Evolutionary conservation across 2,329 filamentous ascomycete species (phyloP).

Genomic region (Aspergillus alliaceus): DNA sequence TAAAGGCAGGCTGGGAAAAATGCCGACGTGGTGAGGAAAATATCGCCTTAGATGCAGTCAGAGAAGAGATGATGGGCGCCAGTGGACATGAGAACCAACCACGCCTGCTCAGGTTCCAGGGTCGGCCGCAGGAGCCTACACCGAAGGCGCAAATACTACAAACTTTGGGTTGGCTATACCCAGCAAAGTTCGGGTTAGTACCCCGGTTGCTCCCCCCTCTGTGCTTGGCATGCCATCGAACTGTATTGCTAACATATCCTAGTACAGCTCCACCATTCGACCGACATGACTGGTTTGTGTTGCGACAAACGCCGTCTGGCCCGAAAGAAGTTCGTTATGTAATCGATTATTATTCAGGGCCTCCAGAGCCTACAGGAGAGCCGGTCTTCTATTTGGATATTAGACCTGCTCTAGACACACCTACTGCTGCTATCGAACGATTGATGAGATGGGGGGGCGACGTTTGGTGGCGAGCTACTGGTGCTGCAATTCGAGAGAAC

Average conservation of each 20-base stretch:
- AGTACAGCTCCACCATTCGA: conserved; percentile 88
- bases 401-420: conserved; percentile 80
- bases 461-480: conserved; percentile 87
- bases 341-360: conserved; percentile 92
- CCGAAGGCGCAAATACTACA: conserved; percentile 87
- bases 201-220: background rate
- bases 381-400: conserved; percentile 97
- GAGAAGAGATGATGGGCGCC: conserved; percentile 44
- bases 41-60: conserved; percentile 55
- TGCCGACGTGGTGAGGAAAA: conserved; percentile 74
- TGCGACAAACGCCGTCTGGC: conserved; percentile 66
- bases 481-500: conserved; percentile 57
- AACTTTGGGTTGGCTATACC: conserved; percentile 75
- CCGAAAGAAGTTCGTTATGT: conserved; percentile 84
- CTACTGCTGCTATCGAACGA: conserved; percentile 76
- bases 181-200: conserved; percentile 71
- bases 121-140: conserved; percentile 82
- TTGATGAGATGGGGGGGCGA: conserved; percentile 87
- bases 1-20: conserved; percentile 70
- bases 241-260: conserved; percentile 1
- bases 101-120: conserved; percentile 81
- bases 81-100: conserved; percentile 54
- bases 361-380: conserved; percentile 78
- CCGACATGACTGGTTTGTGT: conserved; percentile 94
- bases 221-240: background rate